Base-by-base conservation (phyloP, 768 basidiomycete species). In the Tephrocybe rancida region DNA sequence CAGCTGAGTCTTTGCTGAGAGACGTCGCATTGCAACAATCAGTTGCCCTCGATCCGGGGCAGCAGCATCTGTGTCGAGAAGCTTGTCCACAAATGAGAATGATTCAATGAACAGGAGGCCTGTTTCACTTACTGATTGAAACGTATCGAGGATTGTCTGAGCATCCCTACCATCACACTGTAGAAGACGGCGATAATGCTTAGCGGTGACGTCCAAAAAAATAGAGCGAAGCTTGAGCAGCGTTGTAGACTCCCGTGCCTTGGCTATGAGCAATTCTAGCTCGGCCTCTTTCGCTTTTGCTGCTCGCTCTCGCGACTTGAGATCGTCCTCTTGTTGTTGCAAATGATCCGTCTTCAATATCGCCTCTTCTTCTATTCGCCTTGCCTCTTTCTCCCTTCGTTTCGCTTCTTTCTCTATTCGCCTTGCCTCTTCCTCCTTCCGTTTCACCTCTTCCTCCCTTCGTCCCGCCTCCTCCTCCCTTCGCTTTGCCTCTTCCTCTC, bases 81-180 rank as follows among this genome's bases (percentile, higher is more conserved):
- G 26, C 52, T 54, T 14, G 41, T 3, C 5, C 16, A 29, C 16
- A 30, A 18, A 11, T 32, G 32, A 30, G 26, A 34, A 16, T 16
- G 10, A 16, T 5, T 47, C n/a, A 4, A 27, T n/a, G 38, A 41
- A 13, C 29, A 26, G 8, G 24, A 13, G 21, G 26, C 0, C 16
- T 9, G 22, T 19, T 2, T 44, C 19, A 24, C 44, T 1, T 29
- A 48, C 52, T 19, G 27, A 30, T 54, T 54, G 52, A 42, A 54
- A 54, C 16, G 5, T 29, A 48, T 54, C 52, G 21, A 54, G 24
- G 6, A 54, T 13, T 11, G n/a, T 37, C 19, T 54, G 52, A 21
- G 52, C 45, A 8, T 54, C 44, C 2, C 21, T 8, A 7, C 52
- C 52, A 5, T 18, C 26, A 13, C n/a, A 22, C 3, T 37, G 3